phyloP scores from a whole-genome alignment of 202 grass and related monocot species.

The Panicum virgatum region DNA sequence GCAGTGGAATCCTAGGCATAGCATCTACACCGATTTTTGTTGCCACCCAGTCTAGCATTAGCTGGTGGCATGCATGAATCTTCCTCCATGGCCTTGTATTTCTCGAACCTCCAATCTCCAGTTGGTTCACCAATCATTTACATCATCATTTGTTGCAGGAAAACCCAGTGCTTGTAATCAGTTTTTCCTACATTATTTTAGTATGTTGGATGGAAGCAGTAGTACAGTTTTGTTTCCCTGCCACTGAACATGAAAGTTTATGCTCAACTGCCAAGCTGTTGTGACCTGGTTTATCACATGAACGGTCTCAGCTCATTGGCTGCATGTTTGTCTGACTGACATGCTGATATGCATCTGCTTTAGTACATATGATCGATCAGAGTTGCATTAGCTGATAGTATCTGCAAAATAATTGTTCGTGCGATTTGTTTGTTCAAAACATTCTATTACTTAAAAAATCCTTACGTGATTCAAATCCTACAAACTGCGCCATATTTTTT shows the following conservation, averaged over 20 bases:
- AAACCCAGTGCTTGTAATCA: background rate
- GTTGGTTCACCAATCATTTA: background rate
- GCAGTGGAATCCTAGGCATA: background rate
- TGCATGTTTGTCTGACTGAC: background rate
- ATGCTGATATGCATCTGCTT: background rate
- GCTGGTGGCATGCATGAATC: background rate
- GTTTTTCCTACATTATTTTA: background rate
- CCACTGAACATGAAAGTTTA: background rate
- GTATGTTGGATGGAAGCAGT: background rate
- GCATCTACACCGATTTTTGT: background rate
- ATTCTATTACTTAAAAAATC: background rate
- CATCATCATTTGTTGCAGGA: background rate
- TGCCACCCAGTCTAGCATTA: background rate
- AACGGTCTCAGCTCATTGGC: background rate
- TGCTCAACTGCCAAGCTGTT: background rate
- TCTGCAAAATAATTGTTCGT: background rate
- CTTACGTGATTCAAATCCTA: background rate
- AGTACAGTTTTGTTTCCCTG: background rate
- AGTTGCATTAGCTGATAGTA: background rate
- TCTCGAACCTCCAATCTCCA: constrained; percentile 5
- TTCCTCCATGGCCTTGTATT: constrained; percentile 1
- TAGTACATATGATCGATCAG: background rate
- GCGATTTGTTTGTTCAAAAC: background rate
- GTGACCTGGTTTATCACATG: constrained; percentile 8
- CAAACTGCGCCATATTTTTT: too few relatives aligned